Conservation (phyloP, 495 filamentous ascomycete species). For the Hypoxylon intermedium region DNA sequence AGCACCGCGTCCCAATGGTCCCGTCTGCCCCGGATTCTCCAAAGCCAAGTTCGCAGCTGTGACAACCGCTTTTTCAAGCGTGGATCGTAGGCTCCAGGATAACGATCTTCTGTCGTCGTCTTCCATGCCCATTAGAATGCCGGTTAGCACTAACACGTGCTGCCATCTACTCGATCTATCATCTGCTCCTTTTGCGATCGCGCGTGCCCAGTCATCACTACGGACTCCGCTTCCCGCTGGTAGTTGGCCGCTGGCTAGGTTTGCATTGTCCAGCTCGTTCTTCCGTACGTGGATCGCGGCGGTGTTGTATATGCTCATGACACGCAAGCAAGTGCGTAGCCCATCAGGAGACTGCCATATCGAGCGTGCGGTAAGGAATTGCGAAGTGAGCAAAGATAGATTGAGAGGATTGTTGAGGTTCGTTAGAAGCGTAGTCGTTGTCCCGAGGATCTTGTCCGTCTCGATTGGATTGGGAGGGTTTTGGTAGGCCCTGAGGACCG, state of each 20-base stretch:
- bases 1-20: conserved; percentile 63
- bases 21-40: conserved; percentile 53
- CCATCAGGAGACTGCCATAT: conserved; percentile 82
- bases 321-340: conserved; percentile 73
- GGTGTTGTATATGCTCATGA: conserved; percentile 88
- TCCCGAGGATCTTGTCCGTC: conserved; percentile 70
- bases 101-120: conserved; percentile 69
- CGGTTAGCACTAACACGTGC: conserved; percentile 80
- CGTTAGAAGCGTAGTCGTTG: conserved; percentile 80
- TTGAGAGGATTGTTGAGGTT: conserved; percentile 90
- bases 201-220: conserved; percentile 82
- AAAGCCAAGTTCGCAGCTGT: conserved; percentile 81
- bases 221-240: conserved; percentile 57
- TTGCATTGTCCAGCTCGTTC: conserved; percentile 62
- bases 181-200: conserved; percentile 83
- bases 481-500: conserved; percentile 59
- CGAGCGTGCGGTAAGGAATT: conserved; percentile 82
- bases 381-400: conserved; percentile 86
- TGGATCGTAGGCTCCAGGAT: conserved; percentile 67
- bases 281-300: conserved; percentile 71
- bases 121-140: conserved; percentile 83
- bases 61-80: conserved; percentile 77
- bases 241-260: conserved; percentile 39
- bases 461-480: conserved; percentile 55
- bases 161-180: conserved; percentile 86